Base-by-base conservation (phyloP, 176 grass and related monocot genomes). In the Carex cristatella region DNA sequence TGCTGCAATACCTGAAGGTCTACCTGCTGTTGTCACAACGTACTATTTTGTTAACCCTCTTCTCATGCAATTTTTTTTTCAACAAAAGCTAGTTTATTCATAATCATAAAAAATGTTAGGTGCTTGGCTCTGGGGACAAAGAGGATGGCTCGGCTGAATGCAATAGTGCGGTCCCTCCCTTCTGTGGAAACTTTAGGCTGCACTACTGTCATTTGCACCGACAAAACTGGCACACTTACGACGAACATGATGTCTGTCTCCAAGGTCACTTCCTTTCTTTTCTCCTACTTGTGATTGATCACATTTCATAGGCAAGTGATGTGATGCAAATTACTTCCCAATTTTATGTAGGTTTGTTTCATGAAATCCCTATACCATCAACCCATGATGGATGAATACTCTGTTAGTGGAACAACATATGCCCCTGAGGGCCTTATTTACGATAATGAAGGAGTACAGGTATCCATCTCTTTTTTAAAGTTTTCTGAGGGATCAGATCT, bases 191-290 rank as follows among this genome's bases (percentile, higher is more conserved):
- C 96, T 73, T 87, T 98, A 88, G 96, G 96, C 61, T 98, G 96
- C 85, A 98, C 96, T 68, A 98, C 96, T 58, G 96, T 98, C 53
- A 95, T 98, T 88, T 98, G 96, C 84, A 95, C 92, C 79, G 96
- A 98, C 73, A 98, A 98, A 85, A 98, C 96, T 42, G 96, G 96
- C 61, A 98, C 96, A 89, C 93, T 98, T 46, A 98, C 96, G 0
- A 98, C 96, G 64, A 98, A 98, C 85, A 98, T 98, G 96, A 98
- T 98, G 96, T 98, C 96, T 18, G 96, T 95, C 53, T 98, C 93
- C 74, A 98, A 98, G 96, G 96, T 98, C 87, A 56, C 56, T 62
- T 63, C 19, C 68, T 75, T 31, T 65, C 59, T 67, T 84, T 88
- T 85, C n/a, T 84, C n/a, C 84, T 58, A 15, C 13, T 79, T 46